Conservation (phyloP, 306 rosid genomes). For the Rubus parviflorus region DNA sequence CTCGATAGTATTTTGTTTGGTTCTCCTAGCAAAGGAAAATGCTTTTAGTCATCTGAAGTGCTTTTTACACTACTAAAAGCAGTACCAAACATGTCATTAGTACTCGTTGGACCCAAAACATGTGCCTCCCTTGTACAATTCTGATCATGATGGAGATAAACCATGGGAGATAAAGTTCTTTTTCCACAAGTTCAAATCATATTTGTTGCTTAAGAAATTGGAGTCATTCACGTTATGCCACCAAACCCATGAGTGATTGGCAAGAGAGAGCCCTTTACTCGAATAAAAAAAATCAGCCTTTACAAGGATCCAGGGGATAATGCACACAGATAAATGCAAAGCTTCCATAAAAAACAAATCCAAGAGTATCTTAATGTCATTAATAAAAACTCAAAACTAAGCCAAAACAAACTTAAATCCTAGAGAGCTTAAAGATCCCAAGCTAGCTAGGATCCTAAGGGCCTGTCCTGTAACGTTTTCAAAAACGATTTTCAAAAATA, state of each 20-base stretch:
- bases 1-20: too few relatives aligned
- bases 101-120: background rate
- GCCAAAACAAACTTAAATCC: slow-evolving; percentile 19
- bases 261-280: background rate
- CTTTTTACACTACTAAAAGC: background rate
- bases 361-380: slow-evolving; percentile 9
- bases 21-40: background rate
- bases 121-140: background rate
- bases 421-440: slow-evolving; percentile 22
- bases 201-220: slow-evolving; percentile 9
- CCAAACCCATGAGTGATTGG: background rate
- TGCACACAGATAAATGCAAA: slow-evolving; percentile 24
- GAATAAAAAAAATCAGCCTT: background rate
- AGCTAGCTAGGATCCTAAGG: slow-evolving; percentile 29
- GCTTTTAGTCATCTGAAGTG: background rate
- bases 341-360: slow-evolving; percentile 6
- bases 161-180: background rate
- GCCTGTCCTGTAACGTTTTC: too few relatives aligned
- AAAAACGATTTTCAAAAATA: too few relatives aligned
- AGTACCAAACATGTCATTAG: background rate
- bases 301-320: background rate
- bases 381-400: slow-evolving; percentile 14
- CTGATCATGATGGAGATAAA: background rate
- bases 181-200: background rate
- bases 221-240: background rate